Evolutionary conservation across 1,139 yeast species (phyloP).

Genomic region (Candida sp.): DNA sequence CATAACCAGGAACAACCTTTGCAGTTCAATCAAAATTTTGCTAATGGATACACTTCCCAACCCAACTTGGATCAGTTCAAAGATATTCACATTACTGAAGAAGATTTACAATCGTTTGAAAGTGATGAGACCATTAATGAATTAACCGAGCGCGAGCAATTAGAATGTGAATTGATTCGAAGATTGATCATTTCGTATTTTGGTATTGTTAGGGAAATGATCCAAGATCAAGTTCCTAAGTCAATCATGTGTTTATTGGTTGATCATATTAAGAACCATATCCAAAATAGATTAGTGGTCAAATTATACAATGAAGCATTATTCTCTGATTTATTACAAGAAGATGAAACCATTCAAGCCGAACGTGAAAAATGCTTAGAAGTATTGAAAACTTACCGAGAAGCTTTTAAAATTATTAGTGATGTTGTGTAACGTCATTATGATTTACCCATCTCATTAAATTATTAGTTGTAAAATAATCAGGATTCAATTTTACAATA

Average conservation of each 20-base stretch:
- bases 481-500: background rate
- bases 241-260: conserved; percentile 96
- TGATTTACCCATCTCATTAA: background rate
- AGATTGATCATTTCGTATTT: conserved; percentile 89
- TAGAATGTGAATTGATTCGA: conserved; percentile 93
- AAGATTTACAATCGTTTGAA: conserved; percentile 19
- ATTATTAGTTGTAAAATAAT: background rate
- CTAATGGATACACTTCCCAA: conserved; percentile 14
- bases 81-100: conserved; percentile 1
- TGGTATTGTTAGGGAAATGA: conserved; percentile 87
- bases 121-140: conserved; percentile 36
- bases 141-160: conserved; percentile 81
- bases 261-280: conserved; percentile 78
- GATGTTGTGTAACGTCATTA: conserved; percentile 62
- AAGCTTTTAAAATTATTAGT: conserved; percentile 85
- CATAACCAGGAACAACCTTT: conserved; percentile 35
- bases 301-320: conserved; percentile 82
- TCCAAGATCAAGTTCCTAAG: conserved; percentile 97
- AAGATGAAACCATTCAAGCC: conserved; percentile 85
- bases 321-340: conserved; percentile 84
- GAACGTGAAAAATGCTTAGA: conserved; percentile 89
- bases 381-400: conserved; percentile 78
- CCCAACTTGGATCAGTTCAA: conserved; percentile 3
- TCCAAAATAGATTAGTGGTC: conserved; percentile 89
- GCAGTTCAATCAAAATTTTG: conserved; percentile 37